Percentiles rank a stretch among this genome's conserved stretches.
These are phyloP conservation scores for Gypsophila paniculata DNA, from an alignment of 179 eudicot genomes.

Conservation along the genomic window DNA sequence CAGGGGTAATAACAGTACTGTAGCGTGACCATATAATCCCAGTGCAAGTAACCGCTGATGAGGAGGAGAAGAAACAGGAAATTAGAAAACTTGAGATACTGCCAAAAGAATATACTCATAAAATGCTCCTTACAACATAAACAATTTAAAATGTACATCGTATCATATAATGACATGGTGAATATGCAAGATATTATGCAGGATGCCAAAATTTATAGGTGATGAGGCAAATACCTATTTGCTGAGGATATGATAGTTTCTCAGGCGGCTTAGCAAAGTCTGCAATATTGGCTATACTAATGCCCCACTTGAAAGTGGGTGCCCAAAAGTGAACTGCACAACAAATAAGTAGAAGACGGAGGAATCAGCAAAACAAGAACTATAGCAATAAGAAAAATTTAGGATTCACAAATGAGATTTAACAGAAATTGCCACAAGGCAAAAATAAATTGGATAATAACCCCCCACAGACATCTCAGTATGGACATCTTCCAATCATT, in stretches of 20 bases:
- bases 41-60: constrained; percentile 69
- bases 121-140: neutral
- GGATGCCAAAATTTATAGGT: neutral
- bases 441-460: too few species aligned
- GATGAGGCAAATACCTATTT: constrained; percentile 43
- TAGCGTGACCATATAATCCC: constrained; percentile 89
- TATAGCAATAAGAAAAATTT: too few species aligned
- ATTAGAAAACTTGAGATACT: neutral
- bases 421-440: too few species aligned
- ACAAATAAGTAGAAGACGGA: neutral
- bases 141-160: neutral
- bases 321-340: constrained; percentile 89
- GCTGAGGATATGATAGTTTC: constrained; percentile 80
- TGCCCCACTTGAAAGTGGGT: constrained; percentile 92
- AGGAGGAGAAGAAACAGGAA: neutral
- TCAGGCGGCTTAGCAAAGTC: constrained; percentile 72
- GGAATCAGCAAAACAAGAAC: neutral
- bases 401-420: too few species aligned
- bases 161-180: neutral
- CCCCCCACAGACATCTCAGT: too few species aligned
- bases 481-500: too few species aligned
- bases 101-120: neutral
- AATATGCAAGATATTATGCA: neutral
- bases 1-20: constrained; percentile 82
- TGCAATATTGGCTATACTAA: constrained; percentile 74